A percentile compares a stretch with the other conserved stretches of the same genome.
These are phyloP conservation scores for Wickerhamomyces strasburgensis DNA, from an alignment of 805 yeast genomes.

Conservation along the genomic window DNA sequence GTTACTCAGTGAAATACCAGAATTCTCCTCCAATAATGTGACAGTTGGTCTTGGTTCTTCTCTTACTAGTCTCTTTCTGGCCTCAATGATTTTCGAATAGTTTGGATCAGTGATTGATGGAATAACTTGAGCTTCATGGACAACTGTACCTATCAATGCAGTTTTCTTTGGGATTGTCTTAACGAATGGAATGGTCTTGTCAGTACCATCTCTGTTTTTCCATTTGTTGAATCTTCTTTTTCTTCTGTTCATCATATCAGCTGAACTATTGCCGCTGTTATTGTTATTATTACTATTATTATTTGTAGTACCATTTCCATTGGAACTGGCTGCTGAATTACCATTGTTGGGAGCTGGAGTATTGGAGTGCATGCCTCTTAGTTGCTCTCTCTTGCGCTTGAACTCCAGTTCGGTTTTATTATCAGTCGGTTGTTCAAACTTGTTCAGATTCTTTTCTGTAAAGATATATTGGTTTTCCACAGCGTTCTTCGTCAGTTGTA, in stretches of 20 bases:
- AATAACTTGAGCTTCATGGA: slow-evolving; percentile 85
- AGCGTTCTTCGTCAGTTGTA: slow-evolving; percentile 68
- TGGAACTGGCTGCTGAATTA: background rate
- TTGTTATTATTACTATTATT: slow-evolving; percentile 2
- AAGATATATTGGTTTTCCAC: slow-evolving; percentile 86
- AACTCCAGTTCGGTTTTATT: slow-evolving; percentile 28
- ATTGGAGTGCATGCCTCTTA: background rate
- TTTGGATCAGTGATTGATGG: slow-evolving; percentile 73
- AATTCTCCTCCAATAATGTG: slow-evolving; percentile 69
- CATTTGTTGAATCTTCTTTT: slow-evolving; percentile 34
- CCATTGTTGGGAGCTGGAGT: background rate
- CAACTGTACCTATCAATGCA: slow-evolving; percentile 76
- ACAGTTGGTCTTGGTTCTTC: slow-evolving; percentile 54
- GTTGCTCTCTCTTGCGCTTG: background rate
- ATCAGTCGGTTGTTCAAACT: slow-evolving; percentile 36
- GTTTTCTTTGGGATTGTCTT: slow-evolving; percentile 88
- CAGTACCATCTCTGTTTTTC: slow-evolving; percentile 31
- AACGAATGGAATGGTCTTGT: slow-evolving; percentile 68
- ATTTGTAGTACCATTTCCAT: slow-evolving; percentile 1
- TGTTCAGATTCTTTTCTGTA: slow-evolving; percentile 75
- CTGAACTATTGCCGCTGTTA: background rate
- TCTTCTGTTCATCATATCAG: slow-evolving; percentile 22
- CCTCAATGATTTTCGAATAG: slow-evolving; percentile 58
- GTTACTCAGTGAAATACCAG: slow-evolving; percentile 83
- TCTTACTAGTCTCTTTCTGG: slow-evolving; percentile 43